Conservation (phyloP, 2,329 filamentous ascomycete genomes). For the Cadophora sp. region DNA sequence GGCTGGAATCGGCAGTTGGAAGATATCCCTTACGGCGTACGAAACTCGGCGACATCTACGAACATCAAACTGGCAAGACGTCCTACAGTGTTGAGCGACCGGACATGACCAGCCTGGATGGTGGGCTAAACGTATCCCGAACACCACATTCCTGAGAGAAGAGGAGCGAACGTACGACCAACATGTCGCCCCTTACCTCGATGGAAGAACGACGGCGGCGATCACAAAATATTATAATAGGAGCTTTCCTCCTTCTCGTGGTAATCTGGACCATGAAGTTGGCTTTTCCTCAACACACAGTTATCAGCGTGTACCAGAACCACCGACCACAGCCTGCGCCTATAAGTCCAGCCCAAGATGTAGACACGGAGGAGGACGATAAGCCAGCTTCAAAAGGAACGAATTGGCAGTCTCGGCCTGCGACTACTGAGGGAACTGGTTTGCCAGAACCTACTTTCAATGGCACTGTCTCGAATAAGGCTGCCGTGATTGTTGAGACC, state of each 20-base stretch:
- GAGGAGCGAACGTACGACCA: constrained; percentile 3
- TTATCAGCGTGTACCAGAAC: constrained; percentile 33
- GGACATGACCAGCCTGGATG: background rate
- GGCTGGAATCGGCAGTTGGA: background rate
- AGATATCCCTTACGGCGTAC: background rate
- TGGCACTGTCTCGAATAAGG: constrained; percentile 41
- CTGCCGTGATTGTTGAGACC: constrained; percentile 50
- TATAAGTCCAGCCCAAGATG: background rate
- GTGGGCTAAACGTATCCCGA: constrained; percentile 2
- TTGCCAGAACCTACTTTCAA: constrained; percentile 32
- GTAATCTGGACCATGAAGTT: constrained; percentile 40
- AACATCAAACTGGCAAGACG: background rate
- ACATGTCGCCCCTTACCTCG: constrained; percentile 25
- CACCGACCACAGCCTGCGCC: constrained; percentile 12
- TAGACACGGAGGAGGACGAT: background rate
- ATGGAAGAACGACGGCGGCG: constrained; percentile 38
- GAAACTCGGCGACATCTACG: background rate
- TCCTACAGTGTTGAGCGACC: background rate
- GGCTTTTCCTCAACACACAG: constrained; percentile 34
- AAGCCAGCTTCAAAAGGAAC: constrained; percentile 10
- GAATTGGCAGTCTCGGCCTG: constrained; percentile 16
- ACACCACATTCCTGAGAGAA: background rate
- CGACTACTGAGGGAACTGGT: background rate
- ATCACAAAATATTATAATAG: constrained; percentile 37
- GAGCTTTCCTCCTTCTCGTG: constrained; percentile 37